Evolutionary conservation across 2,329 filamentous ascomycete genomes (phyloP), one percentile per base, ranked within the genome.

Genomic region (Aschersonia sp.): DNA sequence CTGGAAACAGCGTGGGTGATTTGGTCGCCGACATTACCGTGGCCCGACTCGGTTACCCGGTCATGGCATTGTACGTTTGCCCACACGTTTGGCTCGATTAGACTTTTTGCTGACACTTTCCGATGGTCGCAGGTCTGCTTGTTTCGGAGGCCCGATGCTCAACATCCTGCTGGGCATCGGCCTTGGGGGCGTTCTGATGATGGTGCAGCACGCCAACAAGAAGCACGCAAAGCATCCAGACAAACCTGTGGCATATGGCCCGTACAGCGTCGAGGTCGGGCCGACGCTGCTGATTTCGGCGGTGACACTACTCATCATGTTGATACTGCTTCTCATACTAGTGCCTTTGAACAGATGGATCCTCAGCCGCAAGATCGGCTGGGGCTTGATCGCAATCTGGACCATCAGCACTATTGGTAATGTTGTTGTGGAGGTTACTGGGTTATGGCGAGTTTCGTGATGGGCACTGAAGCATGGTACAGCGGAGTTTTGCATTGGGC

Each of bases 71-170:
- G 72, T 78, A 64, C 66, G 75, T 74, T 45, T 9, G 6, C 32
- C 42, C 20, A 31, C n/a, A 20, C 32, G 32, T 20, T 20, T 20
- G 32, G 32, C 32, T 12, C 3, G 32, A 7, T 9, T 38, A 51
- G 12, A 48, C 45, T 43, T 43, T 9, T 9, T 29, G 10, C 20
- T 43, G 9, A 2, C 28, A 10, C n/a, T 20, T 43, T 43, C 28
- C 28, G 9, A 10, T 29, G 2, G 2, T 43, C n/a, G 12, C 20
- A 79, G 75, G 41, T 89, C 86, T 35, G 92, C 92, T 4, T 98
- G 92, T 61, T 96, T 98, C 61, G 92, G 92, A n/a, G 94, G 92
- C 0, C 92, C 92, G 0, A 91, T 98, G 88, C 77, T 98, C 41
- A 98, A 98, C 58, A 98, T 98, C 52, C 70, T 98, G 0, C 77